Evolutionary conservation across 2,329 filamentous ascomycete species (phyloP), one percentile per base, ranked within the genome.

Genomic region (Chaetomium strumarium): DNA sequence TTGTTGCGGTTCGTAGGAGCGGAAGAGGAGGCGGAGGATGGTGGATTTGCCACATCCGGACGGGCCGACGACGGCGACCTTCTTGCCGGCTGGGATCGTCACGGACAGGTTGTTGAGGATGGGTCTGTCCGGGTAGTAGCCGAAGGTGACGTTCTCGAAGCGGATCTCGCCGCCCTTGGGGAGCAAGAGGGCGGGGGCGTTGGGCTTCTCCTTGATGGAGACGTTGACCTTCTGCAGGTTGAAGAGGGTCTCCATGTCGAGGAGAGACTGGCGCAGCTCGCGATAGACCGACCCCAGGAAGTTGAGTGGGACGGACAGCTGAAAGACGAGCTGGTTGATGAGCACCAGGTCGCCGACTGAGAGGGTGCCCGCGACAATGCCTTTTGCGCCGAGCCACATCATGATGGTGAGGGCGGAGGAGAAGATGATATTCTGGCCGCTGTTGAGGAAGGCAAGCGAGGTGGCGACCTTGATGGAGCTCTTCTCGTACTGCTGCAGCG

Each of bases 191-290:
- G 86, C 77, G 64, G 85, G 83, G 0, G 92, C 90, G 62, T 87
- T 75, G 1, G 85, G 80, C 49, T 80, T 77, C 62, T 99, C 91
- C 62, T 82, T 84, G 66, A 99, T 87, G 36, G 80, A 83, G 12
- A 96, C 85, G 61, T 97, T 95, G 66, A 97, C 92, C 68, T 95
- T 97, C 70, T 99, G 93, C 31, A 99, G 77, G 68, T 89, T 96
- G 76, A 99, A 99, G 6, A 99, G 79, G 0, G 93, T 97, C 71
- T 97, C 93, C 93, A 99, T 99, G 67, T 99, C 95, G 33, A 99
- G 77, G 41, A 99, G 77, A 19, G 90, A 96, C 72, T 99, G 93
- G 51, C 93, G 81, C 49, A 99, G 79, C 72, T 99, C 93, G 62
- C 93, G 86, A 68, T 99, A 99, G 12, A 99, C 92, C 13, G 90